Conservation (phyloP, 1,284 basidiomycete genomes). For the Tylopilus orsonianus region DNA sequence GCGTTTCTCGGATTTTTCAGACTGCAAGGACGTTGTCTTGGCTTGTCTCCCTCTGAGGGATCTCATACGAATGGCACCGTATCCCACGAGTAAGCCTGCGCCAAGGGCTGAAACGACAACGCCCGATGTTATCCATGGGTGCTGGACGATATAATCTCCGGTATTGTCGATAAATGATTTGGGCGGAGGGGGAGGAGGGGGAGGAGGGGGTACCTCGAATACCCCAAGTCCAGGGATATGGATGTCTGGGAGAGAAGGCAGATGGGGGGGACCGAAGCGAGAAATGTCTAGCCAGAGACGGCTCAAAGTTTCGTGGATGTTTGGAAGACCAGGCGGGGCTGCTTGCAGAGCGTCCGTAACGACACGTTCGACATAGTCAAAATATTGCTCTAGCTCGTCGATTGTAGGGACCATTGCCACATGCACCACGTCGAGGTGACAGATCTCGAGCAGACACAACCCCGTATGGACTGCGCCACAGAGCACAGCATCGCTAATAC, state of each 20-base stretch:
- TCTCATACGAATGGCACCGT: constrained; percentile 35
- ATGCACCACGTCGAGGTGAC: background rate
- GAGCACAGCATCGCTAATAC: constrained; percentile 23
- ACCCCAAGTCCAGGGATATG: constrained; percentile 64
- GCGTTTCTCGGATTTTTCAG: constrained; percentile 54
- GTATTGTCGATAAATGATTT: constrained; percentile 45
- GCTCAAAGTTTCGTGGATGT: constrained; percentile 62
- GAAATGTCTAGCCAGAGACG: constrained; percentile 76
- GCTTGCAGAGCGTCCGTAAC: constrained; percentile 58
- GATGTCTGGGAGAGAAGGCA: constrained; percentile 64
- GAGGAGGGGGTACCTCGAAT: constrained; percentile 69
- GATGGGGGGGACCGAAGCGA: constrained; percentile 66
- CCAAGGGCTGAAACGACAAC: constrained; percentile 57
- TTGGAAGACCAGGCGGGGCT: constrained; percentile 59
- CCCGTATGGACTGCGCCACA: background rate
- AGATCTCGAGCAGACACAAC: background rate
- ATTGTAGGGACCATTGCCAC: constrained; percentile 42
- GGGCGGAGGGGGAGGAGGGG: constrained; percentile 56
- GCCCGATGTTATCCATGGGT: constrained; percentile 60
- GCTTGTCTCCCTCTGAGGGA: constrained; percentile 36
- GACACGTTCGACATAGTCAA: constrained; percentile 65
- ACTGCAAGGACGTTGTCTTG: constrained; percentile 34
- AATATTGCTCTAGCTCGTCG: constrained; percentile 70
- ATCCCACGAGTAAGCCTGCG: constrained; percentile 58
- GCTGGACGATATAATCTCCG: constrained; percentile 50